A percentile compares a stretch with the other conserved stretches of the same genome.
Evolutionary conservation across 2,329 filamentous ascomycete species (phyloP).

Genomic region (Coniochaeta hoffmannii): DNA sequence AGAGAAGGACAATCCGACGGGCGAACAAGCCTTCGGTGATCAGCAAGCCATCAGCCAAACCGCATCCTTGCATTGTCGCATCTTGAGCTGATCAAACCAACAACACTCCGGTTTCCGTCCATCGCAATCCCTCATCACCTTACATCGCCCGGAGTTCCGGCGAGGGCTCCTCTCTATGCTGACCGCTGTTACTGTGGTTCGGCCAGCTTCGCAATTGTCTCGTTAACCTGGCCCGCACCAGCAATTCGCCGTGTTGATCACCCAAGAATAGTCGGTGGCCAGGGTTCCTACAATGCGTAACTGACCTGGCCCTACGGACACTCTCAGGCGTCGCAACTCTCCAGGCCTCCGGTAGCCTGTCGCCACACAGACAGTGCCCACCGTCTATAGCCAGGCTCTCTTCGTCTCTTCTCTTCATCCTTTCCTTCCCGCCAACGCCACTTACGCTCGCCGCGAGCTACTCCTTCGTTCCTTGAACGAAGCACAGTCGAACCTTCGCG

Average conservation of each 20-base stretch:
- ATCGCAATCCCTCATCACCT: not conserved
- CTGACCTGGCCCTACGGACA: not conserved
- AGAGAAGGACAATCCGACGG: not conserved
- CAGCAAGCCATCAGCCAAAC: not conserved
- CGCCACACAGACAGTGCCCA: not conserved
- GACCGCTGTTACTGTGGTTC: not conserved
- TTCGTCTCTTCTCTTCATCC: not conserved
- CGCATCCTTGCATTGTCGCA: not conserved
- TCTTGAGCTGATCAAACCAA: not conserved
- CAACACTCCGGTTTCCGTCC: not conserved
- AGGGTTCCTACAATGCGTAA: not conserved
- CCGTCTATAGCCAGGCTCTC: not conserved
- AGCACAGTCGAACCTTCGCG: constrained; percentile 23
- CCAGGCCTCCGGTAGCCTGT: not conserved
- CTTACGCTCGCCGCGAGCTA: not conserved
- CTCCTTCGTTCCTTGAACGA: constrained; percentile 12
- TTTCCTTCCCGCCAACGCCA: not conserved
- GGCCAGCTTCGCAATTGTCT: not conserved
- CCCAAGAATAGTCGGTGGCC: not conserved
- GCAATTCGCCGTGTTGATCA: not conserved
- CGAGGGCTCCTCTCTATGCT: not conserved
- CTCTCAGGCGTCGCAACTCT: not conserved
- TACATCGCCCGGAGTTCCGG: not conserved
- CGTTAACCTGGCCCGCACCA: not conserved
- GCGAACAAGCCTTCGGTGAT: not conserved